phyloP scores from a whole-genome alignment of 2,329 filamentous ascomycete species.

The Thielaviopsis ethacetica region DNA sequence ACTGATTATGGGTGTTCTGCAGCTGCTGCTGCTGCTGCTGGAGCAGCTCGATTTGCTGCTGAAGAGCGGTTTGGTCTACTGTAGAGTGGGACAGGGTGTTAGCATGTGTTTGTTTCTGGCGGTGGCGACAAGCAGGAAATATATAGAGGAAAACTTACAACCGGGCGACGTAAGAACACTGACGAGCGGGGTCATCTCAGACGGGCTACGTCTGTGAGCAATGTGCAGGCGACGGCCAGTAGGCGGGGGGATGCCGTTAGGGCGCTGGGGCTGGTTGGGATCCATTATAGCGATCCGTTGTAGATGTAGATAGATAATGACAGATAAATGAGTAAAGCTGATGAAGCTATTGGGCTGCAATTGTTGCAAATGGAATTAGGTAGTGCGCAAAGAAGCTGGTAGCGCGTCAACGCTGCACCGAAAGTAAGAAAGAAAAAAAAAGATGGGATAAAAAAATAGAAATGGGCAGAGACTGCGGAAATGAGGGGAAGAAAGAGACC shows the following conservation, averaged over 20 bases:
- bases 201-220: conserved; percentile 90
- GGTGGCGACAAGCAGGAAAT: conserved; percentile 2
- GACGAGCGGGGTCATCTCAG: conserved; percentile 93
- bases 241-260: conserved; percentile 51
- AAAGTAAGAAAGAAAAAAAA: background rate
- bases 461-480: background rate
- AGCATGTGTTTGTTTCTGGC: background rate
- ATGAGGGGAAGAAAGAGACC: conserved; percentile 1
- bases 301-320: background rate
- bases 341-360: background rate
- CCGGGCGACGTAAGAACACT: conserved; percentile 61
- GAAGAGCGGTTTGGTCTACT: conserved; percentile 97
- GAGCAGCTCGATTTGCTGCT: conserved; percentile 93
- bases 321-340: background rate
- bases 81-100: background rate
- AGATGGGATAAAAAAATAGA: background rate
- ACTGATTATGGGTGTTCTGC: conserved; percentile 90
- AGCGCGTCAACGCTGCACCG: conserved; percentile 2
- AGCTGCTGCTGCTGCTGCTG: conserved; percentile 98
- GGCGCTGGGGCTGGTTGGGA: conserved; percentile 24
- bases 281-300: conserved; percentile 37
- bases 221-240: conserved; percentile 86
- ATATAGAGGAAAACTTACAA: conserved; percentile 33
- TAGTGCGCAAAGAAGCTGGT: conserved; percentile 3
- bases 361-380: background rate